Evolutionary conservation across 202 grass and related monocot species (phyloP).

Genomic region (Carex arenaria): DNA sequence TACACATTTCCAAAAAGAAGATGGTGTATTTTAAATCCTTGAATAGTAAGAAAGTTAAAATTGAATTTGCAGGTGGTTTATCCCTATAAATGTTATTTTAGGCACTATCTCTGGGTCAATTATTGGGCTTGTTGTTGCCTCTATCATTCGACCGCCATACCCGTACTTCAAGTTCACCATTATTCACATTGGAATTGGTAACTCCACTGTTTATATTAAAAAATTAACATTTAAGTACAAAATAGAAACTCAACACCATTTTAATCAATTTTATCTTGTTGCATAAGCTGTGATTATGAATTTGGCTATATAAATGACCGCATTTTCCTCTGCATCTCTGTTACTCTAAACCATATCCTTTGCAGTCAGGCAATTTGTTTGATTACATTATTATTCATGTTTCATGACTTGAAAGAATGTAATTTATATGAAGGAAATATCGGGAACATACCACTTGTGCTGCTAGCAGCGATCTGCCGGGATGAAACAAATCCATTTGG

Average conservation of each 20-base stretch:
- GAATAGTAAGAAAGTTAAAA: neutral
- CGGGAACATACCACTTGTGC: conserved; percentile 50
- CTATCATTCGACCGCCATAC: conserved; percentile 37
- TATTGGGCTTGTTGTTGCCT: conserved; percentile 41
- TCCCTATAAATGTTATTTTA: conserved; percentile 47
- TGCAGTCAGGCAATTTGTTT: neutral
- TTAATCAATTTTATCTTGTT: neutral
- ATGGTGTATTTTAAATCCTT: neutral
- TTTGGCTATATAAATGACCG: neutral
- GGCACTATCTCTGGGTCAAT: conserved; percentile 38
- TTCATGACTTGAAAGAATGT: neutral
- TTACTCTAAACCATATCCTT: neutral
- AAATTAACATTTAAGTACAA: neutral
- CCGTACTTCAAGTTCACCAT: conserved; percentile 58
- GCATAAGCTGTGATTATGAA: neutral
- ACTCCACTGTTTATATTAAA: neutral
- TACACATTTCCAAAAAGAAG: neutral
- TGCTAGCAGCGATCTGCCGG: conserved; percentile 45
- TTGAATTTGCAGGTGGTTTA: conserved; percentile 44
- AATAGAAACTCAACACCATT: neutral
- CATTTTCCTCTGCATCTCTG: neutral
- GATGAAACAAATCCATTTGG: conserved; percentile 54
- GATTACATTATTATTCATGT: neutral
- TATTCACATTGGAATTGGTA: conserved; percentile 52
- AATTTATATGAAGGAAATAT: conserved; percentile 37